Conservation (phyloP, 257 asterid species). For the Solanum clarkiae region DNA sequence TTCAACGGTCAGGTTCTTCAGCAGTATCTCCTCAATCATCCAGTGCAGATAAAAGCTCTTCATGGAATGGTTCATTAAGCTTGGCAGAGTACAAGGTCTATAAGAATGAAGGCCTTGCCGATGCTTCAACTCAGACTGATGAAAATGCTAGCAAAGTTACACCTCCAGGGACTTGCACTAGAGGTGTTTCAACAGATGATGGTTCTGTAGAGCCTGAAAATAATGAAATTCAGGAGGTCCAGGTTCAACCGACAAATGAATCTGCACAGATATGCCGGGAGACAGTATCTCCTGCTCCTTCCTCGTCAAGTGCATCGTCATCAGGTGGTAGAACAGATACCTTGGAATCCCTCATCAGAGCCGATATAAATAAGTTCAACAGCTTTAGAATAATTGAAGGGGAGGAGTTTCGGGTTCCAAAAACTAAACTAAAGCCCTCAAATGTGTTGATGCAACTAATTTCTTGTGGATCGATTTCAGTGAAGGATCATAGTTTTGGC, state of each 20-base stretch:
- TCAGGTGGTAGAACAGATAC: constrained; percentile 72
- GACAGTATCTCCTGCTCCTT: constrained; percentile 60
- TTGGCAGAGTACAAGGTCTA: constrained; percentile 69
- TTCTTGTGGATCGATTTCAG: constrained; percentile 87
- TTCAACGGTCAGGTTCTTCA: constrained; percentile 46
- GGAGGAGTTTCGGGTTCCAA: constrained; percentile 44
- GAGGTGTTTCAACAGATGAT: constrained; percentile 79
- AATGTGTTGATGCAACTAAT: constrained; percentile 82
- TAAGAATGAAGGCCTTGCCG: constrained; percentile 61
- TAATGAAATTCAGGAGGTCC: constrained; percentile 7
- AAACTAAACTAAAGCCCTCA: constrained; percentile 64
- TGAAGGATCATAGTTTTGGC: constrained; percentile 83
- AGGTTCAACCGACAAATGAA: constrained; percentile 21
- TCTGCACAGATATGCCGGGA: constrained; percentile 40
- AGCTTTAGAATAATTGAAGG: constrained; percentile 71
- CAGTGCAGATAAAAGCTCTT: constrained; percentile 42
- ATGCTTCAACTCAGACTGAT: constrained; percentile 96
- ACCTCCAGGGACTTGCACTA: constrained; percentile 38
- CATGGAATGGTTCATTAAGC: constrained; percentile 66
- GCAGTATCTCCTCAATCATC: constrained; percentile 57
- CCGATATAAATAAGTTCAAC: constrained; percentile 68
- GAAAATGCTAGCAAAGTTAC: constrained; percentile 28
- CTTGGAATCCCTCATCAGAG: constrained; percentile 78
- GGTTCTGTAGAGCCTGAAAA: constrained; percentile 26
- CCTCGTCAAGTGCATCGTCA: constrained; percentile 63